phyloP scores from a whole-genome alignment of 2,329 filamentous ascomycete genomes.

The Aureobasidium sp. region DNA sequence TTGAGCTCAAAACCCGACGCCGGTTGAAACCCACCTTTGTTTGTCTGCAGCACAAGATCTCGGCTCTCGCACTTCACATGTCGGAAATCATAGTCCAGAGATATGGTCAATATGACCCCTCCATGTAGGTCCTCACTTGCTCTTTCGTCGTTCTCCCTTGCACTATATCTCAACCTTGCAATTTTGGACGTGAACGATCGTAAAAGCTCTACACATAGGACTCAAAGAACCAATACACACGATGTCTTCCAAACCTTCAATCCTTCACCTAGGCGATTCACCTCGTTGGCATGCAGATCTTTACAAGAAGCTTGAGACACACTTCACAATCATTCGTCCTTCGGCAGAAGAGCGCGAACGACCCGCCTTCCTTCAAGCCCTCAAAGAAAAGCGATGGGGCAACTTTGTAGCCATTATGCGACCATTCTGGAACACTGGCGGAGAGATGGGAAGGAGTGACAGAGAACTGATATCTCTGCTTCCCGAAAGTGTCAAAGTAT shows the following conservation, averaged over 20 bases:
- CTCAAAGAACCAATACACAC: not conserved
- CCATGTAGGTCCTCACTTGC: not conserved
- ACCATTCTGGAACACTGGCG: constrained; percentile 71
- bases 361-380: constrained; percentile 42
- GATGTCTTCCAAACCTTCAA: constrained; percentile 36
- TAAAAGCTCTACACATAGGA: not conserved
- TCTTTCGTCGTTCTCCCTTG: not conserved
- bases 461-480: constrained; percentile 62
- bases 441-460: constrained; percentile 72
- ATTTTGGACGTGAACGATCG: not conserved
- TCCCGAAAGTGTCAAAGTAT: constrained; percentile 60
- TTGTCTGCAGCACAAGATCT: not conserved
- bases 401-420: constrained; percentile 57
- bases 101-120: not conserved
- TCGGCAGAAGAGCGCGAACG: constrained; percentile 40
- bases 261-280: constrained; percentile 50
- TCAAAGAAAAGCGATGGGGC: constrained; percentile 44
- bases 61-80: not conserved
- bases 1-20: constrained; percentile 14
- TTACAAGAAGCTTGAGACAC: constrained; percentile 39
- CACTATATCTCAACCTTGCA: not conserved
- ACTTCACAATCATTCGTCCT: constrained; percentile 44
- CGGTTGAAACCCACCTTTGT: not conserved
- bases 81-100: constrained; percentile 18
- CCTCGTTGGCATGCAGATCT: constrained; percentile 51